Conservation (phyloP, 192 early-diverging fungal genomes). For the Podila minutissima region DNA sequence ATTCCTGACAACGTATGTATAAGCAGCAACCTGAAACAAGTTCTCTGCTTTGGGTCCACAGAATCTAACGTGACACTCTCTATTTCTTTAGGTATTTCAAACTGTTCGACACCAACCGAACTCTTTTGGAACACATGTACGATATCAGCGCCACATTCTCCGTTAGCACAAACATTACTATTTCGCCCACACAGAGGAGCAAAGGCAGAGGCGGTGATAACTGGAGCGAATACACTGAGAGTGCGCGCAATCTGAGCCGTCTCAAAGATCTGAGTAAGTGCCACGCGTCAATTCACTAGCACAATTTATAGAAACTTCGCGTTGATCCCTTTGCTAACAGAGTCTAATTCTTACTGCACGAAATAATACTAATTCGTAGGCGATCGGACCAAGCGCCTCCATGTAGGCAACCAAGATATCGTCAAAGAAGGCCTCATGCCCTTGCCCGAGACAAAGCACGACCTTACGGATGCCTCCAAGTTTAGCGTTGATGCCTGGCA, state of each 20-base stretch:
- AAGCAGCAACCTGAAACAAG: too few relatives aligned
- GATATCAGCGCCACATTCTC: slow-evolving; percentile 55
- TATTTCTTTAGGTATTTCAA: slow-evolving; percentile 45
- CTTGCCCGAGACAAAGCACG: slow-evolving; percentile 55
- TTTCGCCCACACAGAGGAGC: slow-evolving; percentile 5
- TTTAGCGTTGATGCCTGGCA: slow-evolving; percentile 64
- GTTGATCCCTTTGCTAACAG: neutral
- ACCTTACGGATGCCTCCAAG: slow-evolving; percentile 47
- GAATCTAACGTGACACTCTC: too few relatives aligned
- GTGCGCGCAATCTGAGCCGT: slow-evolving; percentile 28
- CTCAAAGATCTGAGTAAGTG: slow-evolving; percentile 32
- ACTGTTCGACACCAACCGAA: slow-evolving; percentile 53
- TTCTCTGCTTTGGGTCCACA: neutral
- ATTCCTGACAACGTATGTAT: slow-evolving; percentile 48
- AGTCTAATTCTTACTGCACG: neutral
- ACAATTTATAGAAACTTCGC: neutral
- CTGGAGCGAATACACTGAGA: slow-evolving; percentile 16
- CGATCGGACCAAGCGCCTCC: slow-evolving; percentile 16
- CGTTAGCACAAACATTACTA: slow-evolving; percentile 7
- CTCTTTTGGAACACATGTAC: slow-evolving; percentile 48
- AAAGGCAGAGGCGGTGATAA: slow-evolving; percentile 4
- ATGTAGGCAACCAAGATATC: slow-evolving; percentile 29
- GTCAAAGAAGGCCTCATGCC: slow-evolving; percentile 22
- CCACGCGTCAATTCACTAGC: neutral
- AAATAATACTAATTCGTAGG: slow-evolving; percentile 1